Evolutionary conservation across 441 rosid species (phyloP), one percentile per base, ranked within the genome.

Genomic region (Gossypium schwendimanii): DNA sequence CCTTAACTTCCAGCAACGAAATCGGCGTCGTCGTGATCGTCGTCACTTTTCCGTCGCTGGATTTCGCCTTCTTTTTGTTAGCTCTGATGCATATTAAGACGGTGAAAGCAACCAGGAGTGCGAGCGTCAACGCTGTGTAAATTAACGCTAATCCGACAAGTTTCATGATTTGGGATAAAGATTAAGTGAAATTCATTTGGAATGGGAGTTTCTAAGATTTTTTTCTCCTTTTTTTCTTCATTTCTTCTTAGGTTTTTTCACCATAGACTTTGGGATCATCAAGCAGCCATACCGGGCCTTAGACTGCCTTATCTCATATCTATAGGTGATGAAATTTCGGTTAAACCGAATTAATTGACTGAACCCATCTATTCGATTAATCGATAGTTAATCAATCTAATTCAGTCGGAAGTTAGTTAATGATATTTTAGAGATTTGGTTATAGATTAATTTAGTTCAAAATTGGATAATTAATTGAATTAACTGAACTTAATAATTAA

Each of bases 1-100:
- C 78, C 74, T 73, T 78, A 1, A 82, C 80, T 65, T 80, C 81
- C 3, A 73, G 71, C 78, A 80, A 36, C 0, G 83, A 83, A 9
- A 73, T 62, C 8, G 82, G 82, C 9, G 80, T 82, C 17, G 66
- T 70, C 12, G 70, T 71, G 7, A 72, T 47, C 1, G 83, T 78
- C 4, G 83, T 78, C 9, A 53, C 73, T 68, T 57, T 82, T 74
- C 82, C 83, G 0, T 72, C 76, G 44, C 72, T 75, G 18, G 82
- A 76, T 36, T 68, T 78, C n/a, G 68, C 3, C 10, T 23, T 75
- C 26, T 26, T 58, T 36, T 45, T 71, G 2, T n/a, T 26, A 1
- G 6, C 0, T 45, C 9, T 71, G 33, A 0, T 20, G 62, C 78
- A 44, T 75, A 77, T 31, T 55, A 52, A 4, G 75, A 50, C 21